Percentiles rank a stretch among this genome's conserved stretches.
Evolutionary conservation across 2,329 filamentous ascomycete species (phyloP).

Genomic region (Pleochaeta shiraiana): DNA sequence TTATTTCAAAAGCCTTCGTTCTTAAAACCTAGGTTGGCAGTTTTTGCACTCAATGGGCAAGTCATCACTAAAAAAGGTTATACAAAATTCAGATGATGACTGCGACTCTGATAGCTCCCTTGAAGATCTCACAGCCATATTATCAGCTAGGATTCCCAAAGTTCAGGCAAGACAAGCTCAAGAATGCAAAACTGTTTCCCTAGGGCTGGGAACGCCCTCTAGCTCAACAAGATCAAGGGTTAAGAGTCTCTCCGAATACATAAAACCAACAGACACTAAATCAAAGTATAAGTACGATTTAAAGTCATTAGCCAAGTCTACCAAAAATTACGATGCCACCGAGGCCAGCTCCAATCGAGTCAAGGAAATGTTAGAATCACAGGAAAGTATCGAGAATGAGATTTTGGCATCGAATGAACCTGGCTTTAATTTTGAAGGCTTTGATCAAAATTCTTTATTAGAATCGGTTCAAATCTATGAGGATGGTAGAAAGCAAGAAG

Average conservation of each 20-base stretch:
- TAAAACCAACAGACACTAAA: conserved; percentile 28
- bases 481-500: conserved; percentile 22
- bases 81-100: conserved; percentile 42
- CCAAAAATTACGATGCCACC: conserved; percentile 34
- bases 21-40: too few species aligned
- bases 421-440: conserved; percentile 1
- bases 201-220: not conserved
- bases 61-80: conserved; percentile 20
- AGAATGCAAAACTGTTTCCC: not conserved
- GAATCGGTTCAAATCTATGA: conserved; percentile 23
- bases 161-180: conserved; percentile 21
- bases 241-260: conserved; percentile 7
- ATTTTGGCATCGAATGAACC: conserved; percentile 4
- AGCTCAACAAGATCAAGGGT: conserved; percentile 7
- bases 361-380: conserved; percentile 15
- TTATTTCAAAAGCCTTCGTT: too few species aligned
- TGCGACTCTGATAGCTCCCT: conserved; percentile 28
- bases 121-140: not conserved
- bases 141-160: conserved; percentile 23
- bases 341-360: conserved; percentile 29
- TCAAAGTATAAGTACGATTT: conserved; percentile 41
- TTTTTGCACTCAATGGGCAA: conserved; percentile 1
- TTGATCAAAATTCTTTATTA: conserved; percentile 20
- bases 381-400: conserved; percentile 12
- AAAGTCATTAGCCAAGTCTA: conserved; percentile 36